Conservation (phyloP, 1,284 basidiomycete genomes). For the Tylopilus sp. region DNA sequence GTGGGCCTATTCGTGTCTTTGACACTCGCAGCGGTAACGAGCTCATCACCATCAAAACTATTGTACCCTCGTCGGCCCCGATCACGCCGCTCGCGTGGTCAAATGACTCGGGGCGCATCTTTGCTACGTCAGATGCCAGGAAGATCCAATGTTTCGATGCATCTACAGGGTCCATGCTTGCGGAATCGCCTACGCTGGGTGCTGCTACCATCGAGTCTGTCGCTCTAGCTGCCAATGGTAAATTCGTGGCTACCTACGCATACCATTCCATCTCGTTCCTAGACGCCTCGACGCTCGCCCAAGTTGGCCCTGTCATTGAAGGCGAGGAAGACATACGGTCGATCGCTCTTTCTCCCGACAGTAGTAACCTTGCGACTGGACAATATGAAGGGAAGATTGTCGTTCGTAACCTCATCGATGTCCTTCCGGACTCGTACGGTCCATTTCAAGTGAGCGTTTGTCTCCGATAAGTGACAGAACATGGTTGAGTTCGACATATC, state of each 20-base stretch:
- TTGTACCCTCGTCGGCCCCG: background rate
- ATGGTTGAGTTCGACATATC: background rate
- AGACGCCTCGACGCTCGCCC: background rate
- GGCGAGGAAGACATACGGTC: background rate
- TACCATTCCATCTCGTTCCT: background rate
- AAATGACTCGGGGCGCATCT: background rate
- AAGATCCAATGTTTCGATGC: constrained; percentile 1
- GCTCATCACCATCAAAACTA: background rate
- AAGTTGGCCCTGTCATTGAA: background rate
- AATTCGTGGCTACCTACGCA: background rate
- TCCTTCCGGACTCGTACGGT: background rate
- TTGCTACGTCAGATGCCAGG: background rate
- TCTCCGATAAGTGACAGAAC: too few species aligned
- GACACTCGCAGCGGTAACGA: background rate
- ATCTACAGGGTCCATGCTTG: background rate
- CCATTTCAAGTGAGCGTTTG: background rate
- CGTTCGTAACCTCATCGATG: background rate
- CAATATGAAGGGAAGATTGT: background rate
- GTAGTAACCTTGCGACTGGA: background rate
- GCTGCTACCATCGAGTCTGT: background rate
- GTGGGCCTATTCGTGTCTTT: background rate
- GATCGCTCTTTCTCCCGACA: background rate
- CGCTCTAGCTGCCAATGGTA: background rate
- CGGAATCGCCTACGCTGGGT: background rate
- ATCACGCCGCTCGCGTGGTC: constrained; percentile 7